Conservation (phyloP, 1,284 basidiomycete genomes). For the Pholiota adiposa region DNA sequence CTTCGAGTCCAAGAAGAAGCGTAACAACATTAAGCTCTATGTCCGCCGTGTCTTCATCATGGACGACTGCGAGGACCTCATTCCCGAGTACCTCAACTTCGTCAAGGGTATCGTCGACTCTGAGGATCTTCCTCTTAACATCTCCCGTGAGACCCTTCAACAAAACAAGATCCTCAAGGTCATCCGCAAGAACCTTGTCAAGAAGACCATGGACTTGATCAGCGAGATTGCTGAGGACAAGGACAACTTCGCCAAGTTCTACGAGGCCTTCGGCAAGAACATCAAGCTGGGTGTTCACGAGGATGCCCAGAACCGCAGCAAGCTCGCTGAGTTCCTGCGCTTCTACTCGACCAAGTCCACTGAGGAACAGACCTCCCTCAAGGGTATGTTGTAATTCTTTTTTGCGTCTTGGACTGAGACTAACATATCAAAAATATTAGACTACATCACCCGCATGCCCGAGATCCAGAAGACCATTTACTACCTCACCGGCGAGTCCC, state of each 20-base stretch:
- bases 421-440: conserved; percentile 43
- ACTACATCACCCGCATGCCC: conserved; percentile 99
- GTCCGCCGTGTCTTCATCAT: conserved; percentile 99
- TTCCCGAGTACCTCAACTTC: conserved; percentile 99
- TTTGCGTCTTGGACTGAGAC: not conserved
- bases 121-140: conserved; percentile 99
- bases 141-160: conserved; percentile 99
- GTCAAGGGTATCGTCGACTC: conserved; percentile 99
- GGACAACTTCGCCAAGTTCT: conserved; percentile 99
- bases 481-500: conserved; percentile 99
- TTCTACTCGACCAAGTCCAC: conserved; percentile 97
- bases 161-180: conserved; percentile 99
- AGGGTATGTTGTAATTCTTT: conserved; percentile 58
- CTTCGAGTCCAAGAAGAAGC: conserved; percentile 99
- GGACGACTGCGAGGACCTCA: conserved; percentile 99
- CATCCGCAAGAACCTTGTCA: conserved; percentile 98
- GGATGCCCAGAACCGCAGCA: conserved; percentile 98
- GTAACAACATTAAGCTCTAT: conserved; percentile 99
- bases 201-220: conserved; percentile 97
- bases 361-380: conserved; percentile 94
- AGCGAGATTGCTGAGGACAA: conserved; percentile 99
- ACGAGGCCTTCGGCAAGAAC: conserved; percentile 96
- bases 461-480: conserved; percentile 99
- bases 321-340: conserved; percentile 99
- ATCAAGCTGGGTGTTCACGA: conserved; percentile 99